Base-by-base conservation (phyloP, 805 yeast genomes). In the Saccharomycopsis malanga region DNA sequence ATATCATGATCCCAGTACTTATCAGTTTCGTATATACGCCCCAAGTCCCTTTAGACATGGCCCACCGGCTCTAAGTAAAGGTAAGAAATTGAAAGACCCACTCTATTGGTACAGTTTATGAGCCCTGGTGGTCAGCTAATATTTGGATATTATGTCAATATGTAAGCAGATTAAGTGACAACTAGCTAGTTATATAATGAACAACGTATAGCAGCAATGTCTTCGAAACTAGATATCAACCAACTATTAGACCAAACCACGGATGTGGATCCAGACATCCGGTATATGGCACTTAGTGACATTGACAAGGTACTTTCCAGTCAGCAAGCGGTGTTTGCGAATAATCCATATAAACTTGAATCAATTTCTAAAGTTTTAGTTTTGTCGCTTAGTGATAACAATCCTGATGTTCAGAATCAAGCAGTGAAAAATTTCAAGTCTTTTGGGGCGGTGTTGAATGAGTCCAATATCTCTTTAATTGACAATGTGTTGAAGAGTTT, bases 261-360 rank as follows among this genome's bases (percentile, higher is more conserved):
- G 30, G 85, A 81, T 54, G 81, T 80, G 2, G 95, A 87, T 56
- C 83, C 93, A 3, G 95, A 87, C 59, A 66, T 83, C 54, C 68
- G 95, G 60, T 87, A 79, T 65, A 87, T 87, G 95, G 94, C 89
- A 2, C 66, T 87, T 46, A 83, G 76, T 55, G 95, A 87, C 58
- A 70, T 85, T 56, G 76, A 73, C 55, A 74, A 74, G 57, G 57
- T 64, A 40, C 57, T 74, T 5, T n/a, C 22, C 5, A 20, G 25
- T 9, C 40, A 46, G 15, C 17, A 32, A 32, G 37, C 18, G 15
- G 15, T 42, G 15, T 35, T 32, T 14, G 21, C 22, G 7, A 22
- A 32, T n/a, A 32, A 24, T 15, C 21, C 27, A 6, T 23, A 15
- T 15, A 24, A 39, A n/a, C 12, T 48, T 5, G 24, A 20, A 10